These are phyloP conservation scores for Tuber borchii DNA, from an alignment of 495 filamentous ascomycete species.

Conservation along the genomic window DNA sequence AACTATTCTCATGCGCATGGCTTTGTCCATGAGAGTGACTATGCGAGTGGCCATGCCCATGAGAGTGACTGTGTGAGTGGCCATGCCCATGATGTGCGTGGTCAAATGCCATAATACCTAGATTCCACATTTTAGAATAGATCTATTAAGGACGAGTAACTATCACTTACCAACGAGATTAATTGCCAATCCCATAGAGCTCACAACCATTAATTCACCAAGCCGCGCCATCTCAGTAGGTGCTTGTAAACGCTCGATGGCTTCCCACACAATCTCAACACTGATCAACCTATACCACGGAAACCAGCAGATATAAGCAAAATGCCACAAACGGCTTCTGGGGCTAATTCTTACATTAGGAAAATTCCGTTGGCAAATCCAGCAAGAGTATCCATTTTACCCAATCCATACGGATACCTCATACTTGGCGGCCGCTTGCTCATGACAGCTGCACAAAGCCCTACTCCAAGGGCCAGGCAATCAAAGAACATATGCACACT, in stretches of 20 bases:
- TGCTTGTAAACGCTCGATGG: slow-evolving; percentile 74
- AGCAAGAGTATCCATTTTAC: slow-evolving; percentile 92
- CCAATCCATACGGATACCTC: slow-evolving; percentile 88
- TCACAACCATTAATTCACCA: slow-evolving; percentile 80
- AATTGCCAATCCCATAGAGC: slow-evolving; percentile 72
- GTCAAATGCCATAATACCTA: slow-evolving; percentile 15
- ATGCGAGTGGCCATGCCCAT: slow-evolving; percentile 24
- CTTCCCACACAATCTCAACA: slow-evolving; percentile 93
- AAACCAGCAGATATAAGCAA: neutral
- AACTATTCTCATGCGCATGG: slow-evolving; percentile 26
- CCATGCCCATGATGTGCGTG: slow-evolving; percentile 43
- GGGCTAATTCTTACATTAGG: slow-evolving; percentile 59
- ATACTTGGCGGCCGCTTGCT: slow-evolving; percentile 91
- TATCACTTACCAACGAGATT: slow-evolving; percentile 88
- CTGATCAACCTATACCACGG: slow-evolving; percentile 66
- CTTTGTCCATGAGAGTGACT: slow-evolving; percentile 33
- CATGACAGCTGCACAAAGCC: slow-evolving; percentile 90
- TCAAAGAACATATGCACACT: slow-evolving; percentile 99
- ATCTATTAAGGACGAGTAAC: slow-evolving; percentile 56
- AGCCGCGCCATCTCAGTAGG: slow-evolving; percentile 76
- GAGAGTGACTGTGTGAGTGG: slow-evolving; percentile 19
- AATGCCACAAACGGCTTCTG: neutral
- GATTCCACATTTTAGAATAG: neutral
- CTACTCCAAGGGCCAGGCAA: slow-evolving; percentile 84
- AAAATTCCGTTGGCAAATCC: slow-evolving; percentile 97